Conservation (phyloP, 2,329 filamentous ascomycete species). For the Neonectria ditissima region DNA sequence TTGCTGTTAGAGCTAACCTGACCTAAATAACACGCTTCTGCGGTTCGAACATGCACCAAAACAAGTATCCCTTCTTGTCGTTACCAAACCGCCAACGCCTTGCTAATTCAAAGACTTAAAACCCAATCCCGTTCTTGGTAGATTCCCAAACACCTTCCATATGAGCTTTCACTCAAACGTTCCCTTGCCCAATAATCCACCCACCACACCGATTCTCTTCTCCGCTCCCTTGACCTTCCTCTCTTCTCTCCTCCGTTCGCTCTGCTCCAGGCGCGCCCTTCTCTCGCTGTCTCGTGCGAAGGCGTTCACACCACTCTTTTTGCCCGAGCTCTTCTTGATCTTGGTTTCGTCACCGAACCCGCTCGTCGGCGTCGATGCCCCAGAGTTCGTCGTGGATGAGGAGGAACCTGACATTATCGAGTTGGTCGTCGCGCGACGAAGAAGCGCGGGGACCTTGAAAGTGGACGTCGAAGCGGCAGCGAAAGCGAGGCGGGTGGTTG, state of each 20-base stretch:
- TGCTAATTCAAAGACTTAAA: slow-evolving; percentile 15
- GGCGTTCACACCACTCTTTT: slow-evolving; percentile 70
- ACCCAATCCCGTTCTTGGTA: slow-evolving; percentile 10
- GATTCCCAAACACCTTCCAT: slow-evolving; percentile 27
- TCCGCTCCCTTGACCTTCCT: slow-evolving; percentile 69
- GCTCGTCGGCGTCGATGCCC: slow-evolving; percentile 49
- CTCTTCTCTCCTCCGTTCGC: slow-evolving; percentile 68
- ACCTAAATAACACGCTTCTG: background rate
- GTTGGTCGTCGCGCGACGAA: slow-evolving; percentile 80
- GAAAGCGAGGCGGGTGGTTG: slow-evolving; percentile 67
- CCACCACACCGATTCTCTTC: slow-evolving; percentile 66
- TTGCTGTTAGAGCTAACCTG: slow-evolving; percentile 3
- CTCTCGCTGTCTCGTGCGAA: slow-evolving; percentile 71
- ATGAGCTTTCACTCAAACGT: slow-evolving; percentile 50
- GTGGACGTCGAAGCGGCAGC: slow-evolving; percentile 55
- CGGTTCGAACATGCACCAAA: background rate
- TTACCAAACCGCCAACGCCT: slow-evolving; percentile 31
- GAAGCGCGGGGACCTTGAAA: slow-evolving; percentile 77
- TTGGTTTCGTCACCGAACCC: slow-evolving; percentile 63
- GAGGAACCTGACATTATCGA: slow-evolving; percentile 59
- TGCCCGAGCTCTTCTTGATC: slow-evolving; percentile 70
- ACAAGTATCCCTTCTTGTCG: slow-evolving; percentile 10
- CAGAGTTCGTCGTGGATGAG: slow-evolving; percentile 49
- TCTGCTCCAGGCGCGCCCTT: slow-evolving; percentile 65
- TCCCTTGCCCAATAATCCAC: slow-evolving; percentile 69